Evolutionary conservation across 495 filamentous ascomycete genomes (phyloP), one percentile per base, ranked within the genome.

Genomic region (Xylaria curta): DNA sequence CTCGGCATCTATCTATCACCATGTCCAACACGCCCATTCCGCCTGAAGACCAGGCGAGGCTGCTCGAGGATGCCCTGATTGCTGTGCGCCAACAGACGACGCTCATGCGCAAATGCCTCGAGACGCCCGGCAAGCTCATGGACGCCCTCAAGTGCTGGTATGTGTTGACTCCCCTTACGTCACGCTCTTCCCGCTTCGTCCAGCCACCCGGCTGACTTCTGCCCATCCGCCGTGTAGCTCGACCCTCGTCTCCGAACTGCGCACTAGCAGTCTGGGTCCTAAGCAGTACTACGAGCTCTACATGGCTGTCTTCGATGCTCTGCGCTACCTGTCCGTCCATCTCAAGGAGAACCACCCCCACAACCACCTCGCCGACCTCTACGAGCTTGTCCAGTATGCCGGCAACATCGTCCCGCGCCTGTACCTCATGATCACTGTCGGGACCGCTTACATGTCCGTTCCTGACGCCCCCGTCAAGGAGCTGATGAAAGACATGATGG

Each of bases 401-500:
- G 96, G 96, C 67, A 99, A 99, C 81, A 98, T 99, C 68, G 91
- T 99, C 66, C 96, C 96, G 38, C 91, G 96, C 72, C 86, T 99
- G 60, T 99, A 98, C 79, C 90, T 99, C 63, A 99, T 99, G 96
- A 94, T 99, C 76, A 98, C 96, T 0, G 96, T 99, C 28, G 96
- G 96, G 44, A 99, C 96, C 4, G 96, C 97, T 42, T 99, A 99
- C 83, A 99, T 99, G 96, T 91, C 93, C 12, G 95, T 99, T 75
- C 93, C 96, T 79, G 96, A 97, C 89, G 97, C 96, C 58, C 96
- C 96, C 4, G 95, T 99, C 73, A 99, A 99, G 83, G 96, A 99
- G 84, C 94, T 99, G 68, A 99, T 99, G 96, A 99, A 99, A 82
- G 96, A 99, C 79, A 99, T 99, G 96, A 99, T 99, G 96, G 96